A percentile compares a stretch with the other conserved stretches of the same genome.
Evolutionary conservation across 345 rosid genomes (phyloP).

Genomic region (Linum trigynum): DNA sequence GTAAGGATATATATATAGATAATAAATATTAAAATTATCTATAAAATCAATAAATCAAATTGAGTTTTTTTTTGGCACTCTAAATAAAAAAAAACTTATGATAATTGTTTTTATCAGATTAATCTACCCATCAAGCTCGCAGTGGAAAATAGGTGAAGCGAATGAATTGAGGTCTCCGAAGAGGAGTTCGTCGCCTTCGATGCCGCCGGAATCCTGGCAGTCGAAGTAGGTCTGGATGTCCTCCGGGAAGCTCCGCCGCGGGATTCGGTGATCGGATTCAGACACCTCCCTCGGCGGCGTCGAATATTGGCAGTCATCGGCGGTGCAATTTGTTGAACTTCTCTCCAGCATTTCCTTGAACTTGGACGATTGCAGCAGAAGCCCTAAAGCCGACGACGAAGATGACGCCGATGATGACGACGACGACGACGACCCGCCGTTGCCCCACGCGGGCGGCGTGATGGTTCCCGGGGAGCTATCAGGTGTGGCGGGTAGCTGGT

Average conservation of each 20-base stretch:
- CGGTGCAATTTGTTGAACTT: background rate
- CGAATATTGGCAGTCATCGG: background rate
- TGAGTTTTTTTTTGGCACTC: too few species aligned
- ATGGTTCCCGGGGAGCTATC: background rate
- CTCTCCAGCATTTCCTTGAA: conserved; percentile 8
- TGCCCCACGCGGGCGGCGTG: background rate
- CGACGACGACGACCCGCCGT: background rate
- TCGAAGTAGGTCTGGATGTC: conserved; percentile 2
- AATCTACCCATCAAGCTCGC: background rate
- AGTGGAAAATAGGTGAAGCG: background rate
- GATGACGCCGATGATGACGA: background rate
- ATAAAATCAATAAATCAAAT: too few species aligned
- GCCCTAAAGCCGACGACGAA: background rate
- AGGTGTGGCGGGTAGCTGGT: background rate
- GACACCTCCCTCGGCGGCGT: background rate
- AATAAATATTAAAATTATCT: too few species aligned
- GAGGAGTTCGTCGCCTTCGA: background rate
- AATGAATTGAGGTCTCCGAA: conserved; percentile 1
- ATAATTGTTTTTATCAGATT: too few species aligned
- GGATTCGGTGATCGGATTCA: background rate
- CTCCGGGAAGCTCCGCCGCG: conserved; percentile 3
- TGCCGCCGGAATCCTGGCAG: background rate
- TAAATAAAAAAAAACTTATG: too few species aligned
- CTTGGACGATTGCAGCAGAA: conserved; percentile 5
- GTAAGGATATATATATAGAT: too few species aligned